These are phyloP conservation scores for Penicillium canescens DNA, from an alignment of 495 filamentous ascomycete species.

Conservation along the genomic window DNA sequence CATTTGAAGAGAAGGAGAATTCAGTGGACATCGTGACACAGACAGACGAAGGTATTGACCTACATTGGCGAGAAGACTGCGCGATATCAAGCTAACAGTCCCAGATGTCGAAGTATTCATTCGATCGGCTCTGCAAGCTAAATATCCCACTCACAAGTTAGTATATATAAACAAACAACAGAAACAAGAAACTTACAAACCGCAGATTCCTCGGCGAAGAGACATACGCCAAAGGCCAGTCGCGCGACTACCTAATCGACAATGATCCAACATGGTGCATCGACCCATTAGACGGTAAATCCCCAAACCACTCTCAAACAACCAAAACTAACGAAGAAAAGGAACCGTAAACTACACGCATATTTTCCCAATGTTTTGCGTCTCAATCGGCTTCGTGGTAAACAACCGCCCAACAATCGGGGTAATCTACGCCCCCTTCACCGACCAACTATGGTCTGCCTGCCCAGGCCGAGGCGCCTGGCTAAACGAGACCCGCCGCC, in stretches of 20 bases:
- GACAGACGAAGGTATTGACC: conserved; percentile 60
- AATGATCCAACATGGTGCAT: conserved; percentile 67
- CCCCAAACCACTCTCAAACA: no score
- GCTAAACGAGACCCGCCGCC: conserved; percentile 59
- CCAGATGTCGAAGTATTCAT: conserved; percentile 69
- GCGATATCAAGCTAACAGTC: neutral
- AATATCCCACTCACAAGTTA: conserved; percentile 63
- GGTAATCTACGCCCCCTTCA: conserved; percentile 65
- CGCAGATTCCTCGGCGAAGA: conserved; percentile 71
- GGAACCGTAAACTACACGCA: conserved; percentile 73
- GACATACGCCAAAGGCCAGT: conserved; percentile 59
- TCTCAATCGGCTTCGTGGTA: conserved; percentile 64
- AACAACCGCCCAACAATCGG: conserved; percentile 58
- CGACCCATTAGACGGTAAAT: conserved; percentile 62
- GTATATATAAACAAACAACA: conserved; percentile 12
- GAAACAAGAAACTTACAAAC: neutral
- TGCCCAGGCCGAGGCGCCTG: conserved; percentile 62
- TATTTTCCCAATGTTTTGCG: conserved; percentile 72
- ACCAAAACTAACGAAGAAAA: no score
- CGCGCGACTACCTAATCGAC: conserved; percentile 61
- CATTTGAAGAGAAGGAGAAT: conserved; percentile 58
- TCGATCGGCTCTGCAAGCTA: conserved; percentile 49
- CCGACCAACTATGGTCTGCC: conserved; percentile 64
- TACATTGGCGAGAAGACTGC: neutral
- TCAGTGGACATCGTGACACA: conserved; percentile 73